Conservation (phyloP, 2,329 filamentous ascomycete genomes). For the Cercospora zeae-maydis region DNA sequence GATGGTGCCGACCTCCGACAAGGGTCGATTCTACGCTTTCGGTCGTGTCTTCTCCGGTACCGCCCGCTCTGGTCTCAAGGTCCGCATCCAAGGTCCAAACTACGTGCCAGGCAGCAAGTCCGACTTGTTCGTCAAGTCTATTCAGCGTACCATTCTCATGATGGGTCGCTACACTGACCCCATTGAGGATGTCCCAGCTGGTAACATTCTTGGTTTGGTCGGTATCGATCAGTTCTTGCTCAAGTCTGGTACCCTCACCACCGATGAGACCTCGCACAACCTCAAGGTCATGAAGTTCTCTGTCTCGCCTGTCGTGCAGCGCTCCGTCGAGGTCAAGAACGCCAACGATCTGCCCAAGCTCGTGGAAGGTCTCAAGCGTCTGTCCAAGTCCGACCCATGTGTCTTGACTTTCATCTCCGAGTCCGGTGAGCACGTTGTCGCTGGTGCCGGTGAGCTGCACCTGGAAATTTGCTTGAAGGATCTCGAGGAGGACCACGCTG, state of each 20-base stretch:
- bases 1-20: conserved; percentile 99
- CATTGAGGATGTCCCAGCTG: conserved; percentile 97
- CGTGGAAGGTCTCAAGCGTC: conserved; percentile 99
- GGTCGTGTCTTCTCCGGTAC: conserved; percentile 99
- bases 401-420: conserved; percentile 85
- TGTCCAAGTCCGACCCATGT: conserved; percentile 99
- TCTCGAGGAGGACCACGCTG: conserved; percentile 98
- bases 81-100: conserved; percentile 99
- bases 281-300: conserved; percentile 99
- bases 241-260: conserved; percentile 99
- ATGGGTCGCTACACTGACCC: conserved; percentile 99
- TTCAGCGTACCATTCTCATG: conserved; percentile 99
- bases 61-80: conserved; percentile 95
- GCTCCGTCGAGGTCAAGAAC: conserved; percentile 99
- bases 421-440: conserved; percentile 98
- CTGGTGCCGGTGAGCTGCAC: conserved; percentile 98
- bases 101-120: conserved; percentile 98
- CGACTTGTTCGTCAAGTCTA: conserved; percentile 97
- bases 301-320: conserved; percentile 96
- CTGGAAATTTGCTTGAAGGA: conserved; percentile 99
- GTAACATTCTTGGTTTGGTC: conserved; percentile 99
- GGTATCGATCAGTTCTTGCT: conserved; percentile 99
- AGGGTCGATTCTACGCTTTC: conserved; percentile 99
- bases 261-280: conserved; percentile 97
- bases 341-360: conserved; percentile 99